These are phyloP conservation scores for Penicillium pancosmium DNA, from an alignment of 495 filamentous ascomycete genomes.

Conservation along the genomic window DNA sequence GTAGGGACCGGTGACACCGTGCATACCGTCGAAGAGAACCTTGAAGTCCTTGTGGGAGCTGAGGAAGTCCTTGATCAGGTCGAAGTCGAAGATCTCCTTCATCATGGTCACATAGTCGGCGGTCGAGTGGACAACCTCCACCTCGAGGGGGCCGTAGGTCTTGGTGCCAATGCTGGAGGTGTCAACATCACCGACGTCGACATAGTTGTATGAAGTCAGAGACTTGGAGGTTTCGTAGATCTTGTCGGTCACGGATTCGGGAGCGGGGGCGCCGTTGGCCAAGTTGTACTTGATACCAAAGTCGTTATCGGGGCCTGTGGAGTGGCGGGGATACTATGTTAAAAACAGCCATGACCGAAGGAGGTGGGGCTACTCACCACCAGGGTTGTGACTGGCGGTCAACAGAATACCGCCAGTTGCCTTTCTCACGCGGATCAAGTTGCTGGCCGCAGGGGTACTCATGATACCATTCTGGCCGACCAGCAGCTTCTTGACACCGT, in stretches of 20 bases:
- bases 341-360: neutral
- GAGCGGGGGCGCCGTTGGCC: constrained; percentile 90
- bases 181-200: constrained; percentile 84
- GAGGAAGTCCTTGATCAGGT: constrained; percentile 91
- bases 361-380: constrained; percentile 63
- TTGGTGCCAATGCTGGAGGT: constrained; percentile 78
- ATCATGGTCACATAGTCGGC: constrained; percentile 92
- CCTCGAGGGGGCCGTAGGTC: constrained; percentile 82
- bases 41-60: constrained; percentile 86
- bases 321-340: neutral
- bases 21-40: constrained; percentile 91
- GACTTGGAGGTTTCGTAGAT: constrained; percentile 90
- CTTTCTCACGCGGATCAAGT: constrained; percentile 89
- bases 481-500: constrained; percentile 97
- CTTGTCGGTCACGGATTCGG: constrained; percentile 95
- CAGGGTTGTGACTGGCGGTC: constrained; percentile 97
- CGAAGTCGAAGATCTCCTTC: constrained; percentile 98
- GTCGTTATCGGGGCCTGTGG: constrained; percentile 82
- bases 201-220: constrained; percentile 88
- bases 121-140: constrained; percentile 92
- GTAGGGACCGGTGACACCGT: constrained; percentile 94
- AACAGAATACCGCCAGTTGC: constrained; percentile 95
- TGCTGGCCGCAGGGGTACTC: constrained; percentile 92
- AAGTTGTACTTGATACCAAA: constrained; percentile 99
- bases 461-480: constrained; percentile 96